phyloP scores from a whole-genome alignment of 305 asterid species.

The Fraxinus nigra region DNA sequence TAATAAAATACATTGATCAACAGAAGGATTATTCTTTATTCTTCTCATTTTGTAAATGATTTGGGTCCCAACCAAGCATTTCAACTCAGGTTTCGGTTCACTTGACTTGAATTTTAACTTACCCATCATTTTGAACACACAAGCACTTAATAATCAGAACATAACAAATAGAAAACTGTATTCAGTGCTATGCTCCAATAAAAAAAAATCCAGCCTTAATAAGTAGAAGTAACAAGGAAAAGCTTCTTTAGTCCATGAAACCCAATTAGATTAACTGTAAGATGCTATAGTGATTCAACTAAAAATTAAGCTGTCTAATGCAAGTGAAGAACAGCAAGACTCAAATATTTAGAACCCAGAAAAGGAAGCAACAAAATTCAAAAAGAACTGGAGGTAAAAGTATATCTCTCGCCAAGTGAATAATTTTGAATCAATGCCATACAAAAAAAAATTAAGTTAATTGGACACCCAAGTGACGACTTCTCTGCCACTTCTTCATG shows the following conservation, averaged over 20 bases:
- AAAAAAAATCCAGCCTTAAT: not conserved
- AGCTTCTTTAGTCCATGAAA: not conserved
- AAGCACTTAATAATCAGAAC: not conserved
- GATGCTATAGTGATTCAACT: not conserved
- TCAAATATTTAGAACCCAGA: not conserved
- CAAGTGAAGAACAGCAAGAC: not conserved
- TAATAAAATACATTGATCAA: not conserved
- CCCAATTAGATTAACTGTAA: not conserved
- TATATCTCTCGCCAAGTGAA: not conserved
- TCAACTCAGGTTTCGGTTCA: not conserved
- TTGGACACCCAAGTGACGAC: not conserved
- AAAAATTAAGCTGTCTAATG: not conserved
- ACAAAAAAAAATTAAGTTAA: not conserved
- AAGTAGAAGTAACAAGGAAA: not conserved
- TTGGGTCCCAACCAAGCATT: not conserved
- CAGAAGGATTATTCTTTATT: not conserved
- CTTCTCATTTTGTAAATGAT: not conserved
- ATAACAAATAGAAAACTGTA: not conserved
- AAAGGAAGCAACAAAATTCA: constrained; percentile 1
- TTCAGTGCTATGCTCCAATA: not conserved
- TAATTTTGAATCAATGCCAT: not conserved
- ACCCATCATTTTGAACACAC: not conserved
- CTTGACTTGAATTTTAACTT: not conserved
- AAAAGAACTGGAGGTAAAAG: not conserved
- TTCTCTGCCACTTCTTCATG: not conserved